Percentiles rank a stretch among this genome's conserved stretches.
Conservation (phyloP, 208 protist species). For the Trypanosoma congolense region DNA sequence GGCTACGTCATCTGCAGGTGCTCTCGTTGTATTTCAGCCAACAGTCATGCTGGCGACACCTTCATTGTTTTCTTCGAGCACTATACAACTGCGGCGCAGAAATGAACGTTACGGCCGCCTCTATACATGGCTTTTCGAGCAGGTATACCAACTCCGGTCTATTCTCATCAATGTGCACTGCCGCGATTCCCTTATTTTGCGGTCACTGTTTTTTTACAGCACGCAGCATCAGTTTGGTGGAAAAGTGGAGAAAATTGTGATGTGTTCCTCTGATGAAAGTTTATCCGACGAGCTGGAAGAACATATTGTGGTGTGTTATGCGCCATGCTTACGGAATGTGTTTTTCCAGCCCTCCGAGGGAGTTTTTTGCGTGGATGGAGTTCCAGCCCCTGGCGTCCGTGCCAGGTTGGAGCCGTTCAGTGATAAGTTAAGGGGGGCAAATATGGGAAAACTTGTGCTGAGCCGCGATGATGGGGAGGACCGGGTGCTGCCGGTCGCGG, state of each 20-base stretch:
- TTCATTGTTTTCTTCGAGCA: conserved; percentile 70
- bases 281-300: conserved; percentile 64
- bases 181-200: conserved; percentile 63
- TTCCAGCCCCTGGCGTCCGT: conserved; percentile 48
- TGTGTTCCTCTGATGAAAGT: conserved; percentile 67
- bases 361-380: conserved; percentile 70
- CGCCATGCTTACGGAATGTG: conserved; percentile 74
- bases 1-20: conserved; percentile 37
- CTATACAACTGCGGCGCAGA: conserved; percentile 50
- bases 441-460: conserved; percentile 55
- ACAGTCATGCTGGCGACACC: conserved; percentile 69
- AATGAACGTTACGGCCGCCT: conserved; percentile 49
- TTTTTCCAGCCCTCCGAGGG: conserved; percentile 68
- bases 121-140: conserved; percentile 69
- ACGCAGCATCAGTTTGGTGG: conserved; percentile 70
- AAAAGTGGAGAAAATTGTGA: conserved; percentile 57
- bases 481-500: conserved; percentile 55
- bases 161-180: conserved; percentile 71
- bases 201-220: conserved; percentile 73
- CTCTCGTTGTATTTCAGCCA: conserved; percentile 54
- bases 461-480: conserved; percentile 24
- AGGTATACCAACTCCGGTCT: conserved; percentile 63
- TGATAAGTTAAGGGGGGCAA: conserved; percentile 36
- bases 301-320: conserved; percentile 80
- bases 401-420: conserved; percentile 53